Evolutionary conservation across 2,329 filamentous ascomycete genomes (phyloP).

Genomic region (Parastagonospora nodorum): DNA sequence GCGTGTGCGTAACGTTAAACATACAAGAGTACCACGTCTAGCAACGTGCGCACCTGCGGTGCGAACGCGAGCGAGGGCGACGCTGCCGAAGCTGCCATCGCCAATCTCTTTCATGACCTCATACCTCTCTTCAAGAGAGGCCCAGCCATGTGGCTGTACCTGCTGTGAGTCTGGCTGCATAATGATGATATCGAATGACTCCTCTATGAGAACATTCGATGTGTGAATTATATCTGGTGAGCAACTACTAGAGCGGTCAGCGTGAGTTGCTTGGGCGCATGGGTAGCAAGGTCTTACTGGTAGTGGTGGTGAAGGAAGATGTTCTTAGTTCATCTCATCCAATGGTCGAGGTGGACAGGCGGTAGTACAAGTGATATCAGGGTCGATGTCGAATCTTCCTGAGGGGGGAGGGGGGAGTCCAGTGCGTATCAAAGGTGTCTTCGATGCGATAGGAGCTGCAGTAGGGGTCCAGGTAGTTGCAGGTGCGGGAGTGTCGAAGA

Average conservation of each 20-base stretch:
- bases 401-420: slow-evolving; percentile 34
- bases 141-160: slow-evolving; percentile 69
- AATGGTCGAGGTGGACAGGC: slow-evolving; percentile 10
- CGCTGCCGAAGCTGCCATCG: slow-evolving; percentile 97
- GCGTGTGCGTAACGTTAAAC: slow-evolving; percentile 46
- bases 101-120: slow-evolving; percentile 98
- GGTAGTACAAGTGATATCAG: slow-evolving; percentile 16
- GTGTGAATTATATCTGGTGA: slow-evolving; percentile 7
- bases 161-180: slow-evolving; percentile 83
- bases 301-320: slow-evolving; percentile 21
- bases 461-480: slow-evolving; percentile 50
- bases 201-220: slow-evolving; percentile 10
- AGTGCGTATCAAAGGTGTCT: slow-evolving; percentile 44
- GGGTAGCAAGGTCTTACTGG: slow-evolving; percentile 19
- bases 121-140: slow-evolving; percentile 86
- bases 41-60: slow-evolving; percentile 88
- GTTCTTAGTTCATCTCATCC: slow-evolving; percentile 43
- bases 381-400: slow-evolving; percentile 26
- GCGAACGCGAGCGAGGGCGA: slow-evolving; percentile 87
- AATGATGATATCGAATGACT: slow-evolving; percentile 41
- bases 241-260: slow-evolving; percentile 24
- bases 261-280: not conserved
- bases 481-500: slow-evolving; percentile 45
- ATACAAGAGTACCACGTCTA: slow-evolving; percentile 87
- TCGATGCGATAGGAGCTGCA: slow-evolving; percentile 40